Evolutionary conservation across 2,329 filamentous ascomycete species (phyloP), one percentile per base, ranked within the genome.

Genomic region (Botryotinia calthae): DNA sequence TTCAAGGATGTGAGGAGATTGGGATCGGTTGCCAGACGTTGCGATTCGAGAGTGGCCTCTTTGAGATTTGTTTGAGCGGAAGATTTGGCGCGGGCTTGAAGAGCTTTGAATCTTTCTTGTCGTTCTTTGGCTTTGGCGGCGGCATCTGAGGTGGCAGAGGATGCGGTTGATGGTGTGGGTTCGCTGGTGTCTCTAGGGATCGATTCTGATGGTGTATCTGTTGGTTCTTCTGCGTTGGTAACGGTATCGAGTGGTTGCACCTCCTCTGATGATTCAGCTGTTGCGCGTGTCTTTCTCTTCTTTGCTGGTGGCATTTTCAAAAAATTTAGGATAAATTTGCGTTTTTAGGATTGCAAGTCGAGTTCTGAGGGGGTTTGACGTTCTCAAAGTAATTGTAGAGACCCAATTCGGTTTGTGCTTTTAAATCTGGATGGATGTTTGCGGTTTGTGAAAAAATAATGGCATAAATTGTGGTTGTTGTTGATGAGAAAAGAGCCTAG

Each of bases 31-130:
- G 91, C 88, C 68, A 94, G 86, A 59, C 94, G 90, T 79, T 95
- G 91, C 25, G 93, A 92, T 84, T 97, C 95, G 66, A 90, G 90
- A 44, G 92, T 92, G 12, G 93, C 94, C 82, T 95, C 95, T 81
- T 94, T 92, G 76, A 97, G 84, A 80, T 97, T 98, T 75, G 87
- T 89, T 80, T 90, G 86, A 1, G 90, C 87, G 0, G 90, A 92
- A 73, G 87, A 85, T 85, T 94, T 90, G 67, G 92, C 91, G 78
- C 94, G 91, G 40, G 92, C 92, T 83, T 97, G 90, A 25, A 98
- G 89, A 5, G 93, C 92, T 81, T 94, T 95, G 86, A 98, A 98
- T 76, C 93, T 90, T 67, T 93, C 93, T 82, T 90, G 85, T 72
- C 94, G 89, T 72, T 95, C 91, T 77, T 89, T 84, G 44, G 87